These are phyloP conservation scores for Corrigiola litoralis DNA, from an alignment of 179 eudicot species.

Conservation along the genomic window DNA sequence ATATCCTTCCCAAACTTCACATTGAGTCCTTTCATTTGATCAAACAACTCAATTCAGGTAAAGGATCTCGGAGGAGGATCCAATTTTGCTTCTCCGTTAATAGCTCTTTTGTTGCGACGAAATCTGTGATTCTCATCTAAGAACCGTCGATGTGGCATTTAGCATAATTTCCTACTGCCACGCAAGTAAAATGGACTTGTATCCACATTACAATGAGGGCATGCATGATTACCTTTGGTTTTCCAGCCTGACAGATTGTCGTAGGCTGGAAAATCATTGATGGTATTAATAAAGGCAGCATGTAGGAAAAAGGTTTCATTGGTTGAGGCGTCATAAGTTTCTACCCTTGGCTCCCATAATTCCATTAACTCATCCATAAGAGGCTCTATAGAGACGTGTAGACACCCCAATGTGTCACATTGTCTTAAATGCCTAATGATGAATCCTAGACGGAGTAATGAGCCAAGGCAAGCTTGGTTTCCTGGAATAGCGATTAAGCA, in stretches of 20 bases:
- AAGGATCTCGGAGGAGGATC: neutral
- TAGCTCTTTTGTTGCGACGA: neutral
- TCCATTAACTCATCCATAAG: neutral
- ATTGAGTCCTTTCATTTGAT: neutral
- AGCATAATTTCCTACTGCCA: constrained; percentile 1
- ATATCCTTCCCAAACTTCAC: neutral
- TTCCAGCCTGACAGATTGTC: neutral
- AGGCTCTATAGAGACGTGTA: neutral
- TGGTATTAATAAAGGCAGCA: neutral
- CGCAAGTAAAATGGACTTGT: neutral
- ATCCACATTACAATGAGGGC: constrained; percentile 3
- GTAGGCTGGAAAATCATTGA: constrained; percentile 14
- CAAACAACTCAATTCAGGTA: neutral
- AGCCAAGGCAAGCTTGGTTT: no score
- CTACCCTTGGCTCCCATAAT: neutral
- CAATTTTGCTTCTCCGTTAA: neutral
- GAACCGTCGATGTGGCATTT: neutral
- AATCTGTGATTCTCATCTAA: constrained; percentile 2
- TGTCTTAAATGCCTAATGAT: no score
- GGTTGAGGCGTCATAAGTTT: constrained; percentile 8
- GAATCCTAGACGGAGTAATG: no score
- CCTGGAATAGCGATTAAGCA: no score
- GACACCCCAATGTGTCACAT: no score
- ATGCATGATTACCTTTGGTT: constrained; percentile 2
- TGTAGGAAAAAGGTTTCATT: neutral